phyloP scores from a whole-genome alignment of 140 eudicot genomes.

The Erigeron philadelphicus region DNA sequence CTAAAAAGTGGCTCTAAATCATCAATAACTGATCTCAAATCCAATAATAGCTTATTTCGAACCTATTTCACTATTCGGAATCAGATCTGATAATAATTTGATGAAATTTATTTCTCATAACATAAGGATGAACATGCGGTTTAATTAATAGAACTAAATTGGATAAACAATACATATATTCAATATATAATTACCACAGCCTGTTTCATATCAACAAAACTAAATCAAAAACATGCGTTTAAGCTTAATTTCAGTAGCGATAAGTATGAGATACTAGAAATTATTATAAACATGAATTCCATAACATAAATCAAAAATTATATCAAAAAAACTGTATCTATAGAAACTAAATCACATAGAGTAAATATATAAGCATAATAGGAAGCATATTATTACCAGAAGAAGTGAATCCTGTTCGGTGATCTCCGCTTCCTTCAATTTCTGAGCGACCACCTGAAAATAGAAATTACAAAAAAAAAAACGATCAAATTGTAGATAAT shows the following conservation, averaged over 20 bases:
- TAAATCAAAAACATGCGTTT: background rate
- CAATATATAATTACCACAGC: background rate
- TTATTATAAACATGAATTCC: background rate
- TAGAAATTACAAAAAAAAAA: constrained; percentile 9
- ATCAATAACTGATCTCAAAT: background rate
- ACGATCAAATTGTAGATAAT: too few relatives aligned
- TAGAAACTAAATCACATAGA: background rate
- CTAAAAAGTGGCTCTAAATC: background rate
- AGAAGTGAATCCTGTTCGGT: constrained; percentile 99
- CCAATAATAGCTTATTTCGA: background rate
- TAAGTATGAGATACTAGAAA: background rate
- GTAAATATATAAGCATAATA: too few relatives aligned
- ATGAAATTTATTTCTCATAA: too few relatives aligned
- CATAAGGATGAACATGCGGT: too few relatives aligned
- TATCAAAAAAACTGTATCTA: background rate
- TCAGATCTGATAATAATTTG: background rate
- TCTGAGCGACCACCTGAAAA: constrained; percentile 86
- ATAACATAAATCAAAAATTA: constrained; percentile 15
- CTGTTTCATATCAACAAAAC: constrained; percentile 7
- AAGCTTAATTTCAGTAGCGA: constrained; percentile 16
- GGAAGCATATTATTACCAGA: constrained; percentile 39
- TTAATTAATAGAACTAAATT: background rate
- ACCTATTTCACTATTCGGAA: background rate
- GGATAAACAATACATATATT: background rate
- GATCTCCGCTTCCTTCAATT: constrained; percentile 81